phyloP scores from a whole-genome alignment of 1,139 yeast species.

The Hanseniaspora gamundiae region DNA sequence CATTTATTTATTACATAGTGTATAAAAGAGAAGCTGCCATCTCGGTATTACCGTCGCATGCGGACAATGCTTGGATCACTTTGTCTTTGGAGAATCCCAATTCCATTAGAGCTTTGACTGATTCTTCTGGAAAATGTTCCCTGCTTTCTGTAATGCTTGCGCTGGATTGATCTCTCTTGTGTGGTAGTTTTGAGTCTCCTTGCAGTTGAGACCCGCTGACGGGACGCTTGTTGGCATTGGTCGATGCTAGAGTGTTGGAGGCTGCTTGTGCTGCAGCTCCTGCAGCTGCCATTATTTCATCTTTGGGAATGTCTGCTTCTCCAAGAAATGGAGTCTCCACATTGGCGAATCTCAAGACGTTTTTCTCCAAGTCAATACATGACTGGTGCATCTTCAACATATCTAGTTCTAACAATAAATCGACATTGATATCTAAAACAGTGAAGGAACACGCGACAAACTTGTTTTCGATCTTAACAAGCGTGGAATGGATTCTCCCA shows the following conservation, averaged over 20 bases:
- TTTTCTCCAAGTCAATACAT: constrained; percentile 55
- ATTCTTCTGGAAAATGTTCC: constrained; percentile 29
- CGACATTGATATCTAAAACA: constrained; percentile 68
- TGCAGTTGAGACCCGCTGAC: no score
- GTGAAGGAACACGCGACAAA: constrained; percentile 71
- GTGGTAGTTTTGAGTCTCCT: no score
- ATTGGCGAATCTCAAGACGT: constrained; percentile 57
- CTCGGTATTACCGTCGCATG: constrained; percentile 68
- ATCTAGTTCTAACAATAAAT: constrained; percentile 40
- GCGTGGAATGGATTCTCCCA: constrained; percentile 85
- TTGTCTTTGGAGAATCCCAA: constrained; percentile 62
- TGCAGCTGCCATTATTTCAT: constrained; percentile 12
- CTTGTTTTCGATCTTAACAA: constrained; percentile 59
- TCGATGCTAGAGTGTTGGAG: constrained; percentile 12
- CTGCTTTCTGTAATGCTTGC: background rate
- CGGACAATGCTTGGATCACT: constrained; percentile 52
- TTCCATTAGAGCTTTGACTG: constrained; percentile 42
- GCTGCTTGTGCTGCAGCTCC: constrained; percentile 13
- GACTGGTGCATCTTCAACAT: constrained; percentile 86
- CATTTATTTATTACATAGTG: constrained; percentile 6
- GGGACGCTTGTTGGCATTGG: background rate
- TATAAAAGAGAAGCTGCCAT: constrained; percentile 74
- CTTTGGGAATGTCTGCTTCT: constrained; percentile 30
- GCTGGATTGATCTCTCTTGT: background rate
- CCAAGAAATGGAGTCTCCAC: constrained; percentile 59